phyloP scores from a whole-genome alignment of 2,329 filamentous ascomycete genomes.

The Aureobasidium pullulans region DNA sequence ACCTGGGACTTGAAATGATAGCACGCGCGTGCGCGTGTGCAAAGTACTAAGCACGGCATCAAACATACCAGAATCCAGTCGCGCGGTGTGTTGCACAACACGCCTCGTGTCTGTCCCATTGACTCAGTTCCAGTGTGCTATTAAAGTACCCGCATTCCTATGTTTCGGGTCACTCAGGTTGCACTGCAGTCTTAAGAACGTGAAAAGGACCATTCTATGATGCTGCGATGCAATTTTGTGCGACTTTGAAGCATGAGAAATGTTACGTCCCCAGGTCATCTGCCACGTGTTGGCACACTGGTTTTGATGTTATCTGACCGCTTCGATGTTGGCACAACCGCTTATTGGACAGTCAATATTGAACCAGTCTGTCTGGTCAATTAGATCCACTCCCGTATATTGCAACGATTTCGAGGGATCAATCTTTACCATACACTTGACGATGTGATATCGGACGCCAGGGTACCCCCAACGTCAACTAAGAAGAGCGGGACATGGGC shows the following conservation, averaged over 20 bases:
- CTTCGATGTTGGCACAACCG: not conserved
- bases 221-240: not conserved
- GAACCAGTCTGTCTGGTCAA: no score
- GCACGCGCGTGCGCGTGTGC: not conserved
- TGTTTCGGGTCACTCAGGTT: conserved; percentile 5
- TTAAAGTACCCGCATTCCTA: conserved; percentile 8
- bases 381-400: no score
- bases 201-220: not conserved
- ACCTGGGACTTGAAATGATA: not conserved
- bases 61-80: not conserved
- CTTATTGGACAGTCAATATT: not conserved
- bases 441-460: not conserved
- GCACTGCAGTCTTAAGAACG: not conserved
- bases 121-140: not conserved
- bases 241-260: not conserved
- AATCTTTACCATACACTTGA: not conserved
- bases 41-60: conserved; percentile 4
- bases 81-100: not conserved
- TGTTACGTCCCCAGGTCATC: not conserved
- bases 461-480: not conserved
- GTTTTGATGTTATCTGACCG: not conserved
- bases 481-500: not conserved
- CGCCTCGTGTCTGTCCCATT: conserved; percentile 3
- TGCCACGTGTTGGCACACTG: not conserved
- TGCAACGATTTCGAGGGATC: not conserved